phyloP scores from a whole-genome alignment of 2,329 filamentous ascomycete genomes.

The Dactylellina cionopaga region DNA sequence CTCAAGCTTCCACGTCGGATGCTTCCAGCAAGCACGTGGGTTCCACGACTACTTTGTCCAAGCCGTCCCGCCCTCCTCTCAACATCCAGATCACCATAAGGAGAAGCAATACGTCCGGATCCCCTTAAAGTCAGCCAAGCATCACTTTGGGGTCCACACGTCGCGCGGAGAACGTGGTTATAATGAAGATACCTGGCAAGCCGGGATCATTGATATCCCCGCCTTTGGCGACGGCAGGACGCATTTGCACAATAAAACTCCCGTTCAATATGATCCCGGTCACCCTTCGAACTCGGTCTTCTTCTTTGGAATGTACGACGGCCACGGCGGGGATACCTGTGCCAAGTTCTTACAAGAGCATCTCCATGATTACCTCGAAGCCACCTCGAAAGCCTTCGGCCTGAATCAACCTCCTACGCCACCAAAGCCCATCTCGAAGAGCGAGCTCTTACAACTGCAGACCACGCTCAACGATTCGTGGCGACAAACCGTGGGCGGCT shows the following conservation, averaged over 20 bases:
- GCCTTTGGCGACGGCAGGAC: conserved; percentile 72
- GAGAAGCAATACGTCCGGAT: conserved; percentile 84
- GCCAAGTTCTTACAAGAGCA: conserved; percentile 85
- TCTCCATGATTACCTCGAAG: conserved; percentile 88
- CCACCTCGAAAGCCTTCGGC: conserved; percentile 73
- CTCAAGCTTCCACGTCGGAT: conserved; percentile 39
- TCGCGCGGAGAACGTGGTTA: conserved; percentile 84
- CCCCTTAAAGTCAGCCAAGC: conserved; percentile 89
- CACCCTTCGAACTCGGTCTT: conserved; percentile 68
- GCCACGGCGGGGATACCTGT: conserved; percentile 90
- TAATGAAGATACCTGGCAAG: conserved; percentile 95
- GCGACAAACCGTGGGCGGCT: conserved; percentile 86
- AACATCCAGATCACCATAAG: conserved; percentile 75
- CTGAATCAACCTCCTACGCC: conserved; percentile 42
- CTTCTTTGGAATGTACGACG: conserved; percentile 96
- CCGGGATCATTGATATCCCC: conserved; percentile 90
- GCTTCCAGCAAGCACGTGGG: conserved; percentile 60
- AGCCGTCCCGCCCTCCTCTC: conserved; percentile 88
- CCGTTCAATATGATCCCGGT: conserved; percentile 29
- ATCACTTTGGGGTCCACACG: conserved; percentile 86
- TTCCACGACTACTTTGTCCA: conserved; percentile 99
- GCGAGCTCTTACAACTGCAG: conserved; percentile 75
- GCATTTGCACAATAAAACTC: conserved; percentile 15
- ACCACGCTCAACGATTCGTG: conserved; percentile 78
- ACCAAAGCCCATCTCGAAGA: conserved; percentile 59